Conservation (phyloP, 2,329 filamentous ascomycete species). For the Colletotrichum graminicola region DNA sequence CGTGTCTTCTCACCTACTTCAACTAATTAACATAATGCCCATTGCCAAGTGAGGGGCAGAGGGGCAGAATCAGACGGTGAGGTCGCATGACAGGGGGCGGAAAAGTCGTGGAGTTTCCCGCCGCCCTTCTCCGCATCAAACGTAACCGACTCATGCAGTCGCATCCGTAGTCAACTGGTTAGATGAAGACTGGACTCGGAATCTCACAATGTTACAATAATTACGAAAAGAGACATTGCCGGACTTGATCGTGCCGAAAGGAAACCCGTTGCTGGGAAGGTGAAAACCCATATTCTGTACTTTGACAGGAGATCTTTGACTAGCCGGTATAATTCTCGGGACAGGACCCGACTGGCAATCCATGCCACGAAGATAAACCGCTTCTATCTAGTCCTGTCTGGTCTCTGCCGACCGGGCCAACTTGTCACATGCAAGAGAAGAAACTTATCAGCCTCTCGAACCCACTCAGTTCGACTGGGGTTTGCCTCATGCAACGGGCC, state of each 20-base stretch:
- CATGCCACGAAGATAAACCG: constrained; percentile 28
- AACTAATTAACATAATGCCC: constrained; percentile 18
- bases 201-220: neutral
- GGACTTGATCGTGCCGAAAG: constrained; percentile 10
- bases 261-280: constrained; percentile 1
- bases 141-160: constrained; percentile 28
- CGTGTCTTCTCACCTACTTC: neutral
- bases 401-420: neutral
- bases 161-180: constrained; percentile 2
- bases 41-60: constrained; percentile 37
- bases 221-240: constrained; percentile 1
- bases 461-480: neutral
- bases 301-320: neutral
- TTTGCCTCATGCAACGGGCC: constrained; percentile 18
- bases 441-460: neutral
- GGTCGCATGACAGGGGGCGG: constrained; percentile 24
- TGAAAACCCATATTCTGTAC: no score
- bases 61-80: constrained; percentile 23
- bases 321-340: constrained; percentile 29
- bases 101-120: constrained; percentile 36
- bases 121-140: constrained; percentile 25
- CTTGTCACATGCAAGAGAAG: constrained; percentile 27
- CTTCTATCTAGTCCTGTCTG: neutral
- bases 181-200: neutral
- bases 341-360: neutral